These are phyloP conservation scores for Taphrina sp. DNA, from an alignment of 1,139 yeast species.

Conservation along the genomic window DNA sequence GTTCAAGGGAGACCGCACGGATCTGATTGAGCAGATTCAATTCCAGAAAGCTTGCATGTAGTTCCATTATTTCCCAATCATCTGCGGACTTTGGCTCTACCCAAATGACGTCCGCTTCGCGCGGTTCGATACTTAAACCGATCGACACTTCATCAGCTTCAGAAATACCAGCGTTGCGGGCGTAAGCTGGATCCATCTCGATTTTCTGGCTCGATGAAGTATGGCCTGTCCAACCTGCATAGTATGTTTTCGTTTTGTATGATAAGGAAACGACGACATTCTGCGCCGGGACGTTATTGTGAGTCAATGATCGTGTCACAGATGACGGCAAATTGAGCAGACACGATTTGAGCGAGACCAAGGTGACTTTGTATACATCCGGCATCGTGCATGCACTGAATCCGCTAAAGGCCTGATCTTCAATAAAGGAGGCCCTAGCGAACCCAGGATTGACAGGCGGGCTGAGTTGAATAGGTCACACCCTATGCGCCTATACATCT, in stretches of 20 bases:
- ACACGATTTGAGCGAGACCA: constrained; percentile 52
- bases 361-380: constrained; percentile 43
- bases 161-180: constrained; percentile 48
- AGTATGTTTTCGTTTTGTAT: constrained; percentile 46
- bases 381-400: no score
- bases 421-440: no score
- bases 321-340: constrained; percentile 60
- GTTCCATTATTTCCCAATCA: constrained; percentile 82
- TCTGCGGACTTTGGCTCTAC: constrained; percentile 73
- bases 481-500: no score
- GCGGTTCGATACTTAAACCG: constrained; percentile 48
- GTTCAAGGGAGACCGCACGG: constrained; percentile 65
- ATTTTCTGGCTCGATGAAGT: constrained; percentile 44
- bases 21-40: constrained; percentile 74
- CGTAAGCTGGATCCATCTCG: constrained; percentile 61
- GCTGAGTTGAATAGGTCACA: no score
- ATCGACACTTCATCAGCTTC: constrained; percentile 52
- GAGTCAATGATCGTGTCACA: constrained; percentile 52
- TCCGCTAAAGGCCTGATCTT: no score
- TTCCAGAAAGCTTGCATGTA: constrained; percentile 76
- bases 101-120: constrained; percentile 59
- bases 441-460: no score
- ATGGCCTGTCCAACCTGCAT: constrained; percentile 86
- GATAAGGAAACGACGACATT: constrained; percentile 57
- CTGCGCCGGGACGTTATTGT: constrained; percentile 59